phyloP scores from a whole-genome alignment of 169 alveolate species.

The Cyclospora cayetanensis region DNA sequence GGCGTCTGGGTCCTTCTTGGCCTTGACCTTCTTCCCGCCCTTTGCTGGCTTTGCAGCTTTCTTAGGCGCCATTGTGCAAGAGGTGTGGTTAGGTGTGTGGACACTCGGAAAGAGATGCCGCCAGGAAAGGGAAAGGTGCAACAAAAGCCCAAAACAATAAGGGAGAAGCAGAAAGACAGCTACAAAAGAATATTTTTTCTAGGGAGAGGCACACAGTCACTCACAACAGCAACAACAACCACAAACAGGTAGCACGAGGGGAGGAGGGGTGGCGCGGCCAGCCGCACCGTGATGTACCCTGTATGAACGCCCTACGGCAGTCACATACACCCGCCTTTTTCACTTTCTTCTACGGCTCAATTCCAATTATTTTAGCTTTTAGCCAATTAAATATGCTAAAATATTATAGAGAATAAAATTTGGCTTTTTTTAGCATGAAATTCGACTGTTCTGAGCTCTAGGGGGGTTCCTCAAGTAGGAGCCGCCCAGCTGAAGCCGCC shows the following conservation, averaged over 20 bases:
- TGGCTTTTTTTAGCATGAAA: too few relatives aligned
- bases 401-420: too few relatives aligned
- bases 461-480: too few relatives aligned
- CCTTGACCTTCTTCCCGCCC: constrained; percentile 73
- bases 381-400: too few relatives aligned
- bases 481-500: too few relatives aligned
- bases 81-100: neutral
- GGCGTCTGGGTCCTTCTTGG: constrained; percentile 90
- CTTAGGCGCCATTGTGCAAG: constrained; percentile 62
- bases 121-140: neutral
- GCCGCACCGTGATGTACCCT: neutral
- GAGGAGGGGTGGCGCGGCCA: neutral
- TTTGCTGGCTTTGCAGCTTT: constrained; percentile 2
- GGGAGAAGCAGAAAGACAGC: too few relatives aligned
- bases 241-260: neutral
- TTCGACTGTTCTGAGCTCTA: too few relatives aligned
- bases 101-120: neutral
- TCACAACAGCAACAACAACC: neutral
- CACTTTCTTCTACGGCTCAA: neutral
- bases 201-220: too few relatives aligned
- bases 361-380: neutral
- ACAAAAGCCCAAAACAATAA: neutral
- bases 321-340: neutral
- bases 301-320: neutral
- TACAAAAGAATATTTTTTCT: too few relatives aligned